Percentiles rank a stretch among this genome's conserved stretches.
These are phyloP conservation scores for Penicillium salamii DNA, from an alignment of 495 filamentous ascomycete species.

Conservation along the genomic window DNA sequence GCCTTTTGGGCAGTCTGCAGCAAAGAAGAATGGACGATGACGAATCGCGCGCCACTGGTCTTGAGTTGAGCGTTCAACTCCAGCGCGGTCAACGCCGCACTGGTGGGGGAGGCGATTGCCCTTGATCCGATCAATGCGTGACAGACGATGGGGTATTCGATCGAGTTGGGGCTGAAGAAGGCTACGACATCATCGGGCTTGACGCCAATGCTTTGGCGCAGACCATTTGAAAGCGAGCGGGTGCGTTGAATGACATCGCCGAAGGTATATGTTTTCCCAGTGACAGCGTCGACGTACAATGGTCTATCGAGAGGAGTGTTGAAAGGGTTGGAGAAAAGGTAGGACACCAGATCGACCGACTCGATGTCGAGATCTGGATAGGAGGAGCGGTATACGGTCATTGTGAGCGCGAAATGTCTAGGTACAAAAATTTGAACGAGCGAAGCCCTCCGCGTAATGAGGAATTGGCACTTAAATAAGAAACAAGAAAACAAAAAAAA, in stretches of 20 bases:
- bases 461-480: neutral
- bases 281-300: conserved; percentile 56
- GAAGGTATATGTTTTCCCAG: conserved; percentile 65
- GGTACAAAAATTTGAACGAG: neutral
- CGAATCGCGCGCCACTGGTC: conserved; percentile 65
- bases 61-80: conserved; percentile 85
- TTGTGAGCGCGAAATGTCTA: conserved; percentile 1
- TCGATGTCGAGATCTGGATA: conserved; percentile 27
- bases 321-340: conserved; percentile 58
- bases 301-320: conserved; percentile 13
- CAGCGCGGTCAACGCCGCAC: conserved; percentile 73
- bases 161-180: conserved; percentile 63
- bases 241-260: conserved; percentile 58
- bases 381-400: conserved; percentile 26
- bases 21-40: conserved; percentile 65
- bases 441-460: neutral
- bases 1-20: conserved; percentile 60
- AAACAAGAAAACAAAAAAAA: neutral
- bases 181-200: conserved; percentile 68
- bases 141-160: conserved; percentile 61
- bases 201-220: conserved; percentile 66
- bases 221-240: conserved; percentile 67
- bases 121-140: conserved; percentile 76
- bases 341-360: conserved; percentile 58
- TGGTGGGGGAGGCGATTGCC: conserved; percentile 71